These are phyloP conservation scores for Helichrysum umbraculigerum DNA, from an alignment of 129 eudicot genomes.

Conservation along the genomic window DNA sequence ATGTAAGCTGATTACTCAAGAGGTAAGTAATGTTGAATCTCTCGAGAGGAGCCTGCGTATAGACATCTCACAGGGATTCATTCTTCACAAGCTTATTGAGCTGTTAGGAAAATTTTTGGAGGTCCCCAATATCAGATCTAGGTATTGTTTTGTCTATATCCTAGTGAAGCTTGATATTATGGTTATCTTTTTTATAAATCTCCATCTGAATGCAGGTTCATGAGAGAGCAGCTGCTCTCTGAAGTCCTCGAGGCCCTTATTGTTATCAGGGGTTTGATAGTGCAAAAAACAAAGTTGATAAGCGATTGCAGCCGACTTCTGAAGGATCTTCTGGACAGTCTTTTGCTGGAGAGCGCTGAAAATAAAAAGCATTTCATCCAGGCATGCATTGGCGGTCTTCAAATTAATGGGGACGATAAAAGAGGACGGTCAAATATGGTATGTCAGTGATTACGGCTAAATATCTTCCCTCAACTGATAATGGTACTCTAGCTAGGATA, in stretches of 20 bases:
- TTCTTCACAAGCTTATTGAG: constrained; percentile 97
- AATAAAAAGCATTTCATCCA: constrained; percentile 89
- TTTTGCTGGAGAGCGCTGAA: constrained; percentile 86
- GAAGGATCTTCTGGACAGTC: constrained; percentile 93
- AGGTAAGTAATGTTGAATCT: constrained; percentile 79
- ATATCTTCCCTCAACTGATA: constrained; percentile 10
- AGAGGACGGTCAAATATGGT: constrained; percentile 81
- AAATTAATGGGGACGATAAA: constrained; percentile 79
- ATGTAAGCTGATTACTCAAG: constrained; percentile 81
- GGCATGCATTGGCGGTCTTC: constrained; percentile 92
- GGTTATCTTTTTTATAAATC: constrained; percentile 4
- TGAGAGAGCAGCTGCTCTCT: constrained; percentile 79
- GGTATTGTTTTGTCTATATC: constrained; percentile 43
- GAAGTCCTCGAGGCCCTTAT: constrained; percentile 95
- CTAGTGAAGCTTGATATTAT: not conserved
- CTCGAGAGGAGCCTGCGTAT: constrained; percentile 95
- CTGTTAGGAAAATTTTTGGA: constrained; percentile 95
- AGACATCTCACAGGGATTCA: constrained; percentile 98
- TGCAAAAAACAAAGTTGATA: constrained; percentile 92
- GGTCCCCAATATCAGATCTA: constrained; percentile 87
- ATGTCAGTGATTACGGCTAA: constrained; percentile 17
- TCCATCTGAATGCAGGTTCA: constrained; percentile 56
- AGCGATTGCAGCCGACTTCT: constrained; percentile 91
- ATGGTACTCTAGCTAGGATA: not conserved
- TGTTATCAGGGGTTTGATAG: constrained; percentile 92